Evolutionary conservation across 164 flowering plant species (phyloP), one percentile per base, ranked within the genome.

Genomic region (Vitis riparia): DNA sequence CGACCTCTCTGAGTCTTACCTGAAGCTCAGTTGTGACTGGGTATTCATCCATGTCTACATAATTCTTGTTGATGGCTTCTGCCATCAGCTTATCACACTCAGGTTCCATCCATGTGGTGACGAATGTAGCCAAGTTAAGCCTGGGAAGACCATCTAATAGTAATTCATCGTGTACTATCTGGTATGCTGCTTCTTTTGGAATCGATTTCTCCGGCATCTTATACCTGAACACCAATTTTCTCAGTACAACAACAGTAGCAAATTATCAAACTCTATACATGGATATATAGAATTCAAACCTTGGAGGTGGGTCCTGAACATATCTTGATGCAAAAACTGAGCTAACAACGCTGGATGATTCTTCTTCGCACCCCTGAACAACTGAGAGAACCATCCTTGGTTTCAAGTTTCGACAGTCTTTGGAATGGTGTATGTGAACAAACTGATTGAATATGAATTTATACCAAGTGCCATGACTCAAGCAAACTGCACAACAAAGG

Each of bases 181-280:
- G 89, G 66, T 66, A 85, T 8, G 91, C 91, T 3, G 87, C 89
- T 52, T 87, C 89, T 78, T 87, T 87, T 13, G 90, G 92, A 8
- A 80, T 88, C 58, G 92, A 84, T 16, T 74, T 80, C 72, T 84
- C 88, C 27, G 84, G 83, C 83, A 89, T 84, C 84, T 63, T 74
- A 63, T 72, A 85, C 81, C 92, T 88, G 71, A 48, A 63, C 51
- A 16, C 2, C 9, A 56, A 16, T n/a, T 2, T 8, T 2, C 53
- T 9, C 47, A 53, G 13, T 17, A 3, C 9, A n/a, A 8, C 55
- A n/a, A 52, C 14, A 64, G 44, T 37, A 37, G 44, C 7, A 7
- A 37, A 37, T 37, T 6, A 37, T 6, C 7, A 37, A 37, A 37
- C 27, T 23, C 27, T 23, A 23, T 23, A 23, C 44, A 37, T 37